These are phyloP conservation scores for Phyllosticta citribraziliensis DNA, from an alignment of 2,329 filamentous ascomycete species.

Conservation along the genomic window DNA sequence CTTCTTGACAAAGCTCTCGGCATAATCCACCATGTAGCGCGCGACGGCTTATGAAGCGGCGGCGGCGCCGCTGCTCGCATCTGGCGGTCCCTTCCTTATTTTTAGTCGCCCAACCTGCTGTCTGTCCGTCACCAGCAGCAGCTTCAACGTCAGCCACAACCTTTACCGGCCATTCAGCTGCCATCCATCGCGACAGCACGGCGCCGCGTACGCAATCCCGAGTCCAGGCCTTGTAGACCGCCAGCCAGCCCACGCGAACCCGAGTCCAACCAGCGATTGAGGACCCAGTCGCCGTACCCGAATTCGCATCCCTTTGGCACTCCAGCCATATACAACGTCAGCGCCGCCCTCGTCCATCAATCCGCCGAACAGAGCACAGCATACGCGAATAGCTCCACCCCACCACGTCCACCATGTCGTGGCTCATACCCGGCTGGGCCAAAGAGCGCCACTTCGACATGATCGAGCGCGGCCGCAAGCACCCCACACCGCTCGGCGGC, in stretches of 20 bases:
- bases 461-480: constrained; percentile 33
- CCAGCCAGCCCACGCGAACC: background rate
- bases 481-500: constrained; percentile 29
- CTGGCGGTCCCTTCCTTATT: background rate
- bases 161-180: background rate
- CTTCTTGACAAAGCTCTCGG: background rate
- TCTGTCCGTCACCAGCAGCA: background rate
- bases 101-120: background rate
- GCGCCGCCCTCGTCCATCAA: background rate
- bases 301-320: background rate
- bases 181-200: background rate
- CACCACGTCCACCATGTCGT: background rate
- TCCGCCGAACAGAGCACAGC: background rate
- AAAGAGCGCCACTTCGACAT: constrained; percentile 18
- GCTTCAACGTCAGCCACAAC: too few relatives aligned
- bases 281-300: background rate
- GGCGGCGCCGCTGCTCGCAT: background rate
- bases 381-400: background rate
- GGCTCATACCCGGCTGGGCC: background rate
- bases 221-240: background rate
- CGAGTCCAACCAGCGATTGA: background rate
- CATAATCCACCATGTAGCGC: background rate
- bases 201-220: background rate
- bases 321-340: background rate
- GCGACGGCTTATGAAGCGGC: background rate